phyloP scores from a whole-genome alignment of 345 rosid genomes.

The Syzygium grande region DNA sequence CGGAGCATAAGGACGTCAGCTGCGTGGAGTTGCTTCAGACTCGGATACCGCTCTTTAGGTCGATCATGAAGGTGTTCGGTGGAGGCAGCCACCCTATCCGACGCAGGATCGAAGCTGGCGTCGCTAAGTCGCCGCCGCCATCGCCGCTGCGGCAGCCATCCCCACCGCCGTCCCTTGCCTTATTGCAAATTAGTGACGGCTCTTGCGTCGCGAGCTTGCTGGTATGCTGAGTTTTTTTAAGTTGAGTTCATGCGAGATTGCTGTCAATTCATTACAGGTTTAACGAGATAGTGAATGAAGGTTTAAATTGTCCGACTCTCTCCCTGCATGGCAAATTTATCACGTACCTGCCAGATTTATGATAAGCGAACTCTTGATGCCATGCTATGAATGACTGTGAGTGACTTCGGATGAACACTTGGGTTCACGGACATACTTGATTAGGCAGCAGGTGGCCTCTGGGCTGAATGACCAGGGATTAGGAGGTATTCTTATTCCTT shows the following conservation, averaged over 20 bases:
- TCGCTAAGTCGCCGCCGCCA: conserved; percentile 1
- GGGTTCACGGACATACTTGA: neutral
- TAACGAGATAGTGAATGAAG: neutral
- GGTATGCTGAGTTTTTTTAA: conserved; percentile 22
- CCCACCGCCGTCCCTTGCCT: conserved; percentile 15
- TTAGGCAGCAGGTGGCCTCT: neutral
- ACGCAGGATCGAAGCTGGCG: conserved; percentile 43
- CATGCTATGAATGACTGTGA: neutral
- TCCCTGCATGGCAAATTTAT: neutral
- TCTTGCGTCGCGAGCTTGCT: conserved; percentile 53
- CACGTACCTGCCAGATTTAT: neutral
- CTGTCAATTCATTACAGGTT: neutral
- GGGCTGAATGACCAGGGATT: neutral
- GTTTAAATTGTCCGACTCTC: neutral
- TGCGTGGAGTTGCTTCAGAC: conserved; percentile 66
- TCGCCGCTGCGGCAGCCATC: neutral
- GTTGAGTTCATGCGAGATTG: neutral
- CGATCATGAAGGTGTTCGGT: conserved; percentile 45
- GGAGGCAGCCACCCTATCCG: conserved; percentile 27
- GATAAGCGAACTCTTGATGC: neutral
- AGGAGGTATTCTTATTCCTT: neutral
- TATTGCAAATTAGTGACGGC: conserved; percentile 64
- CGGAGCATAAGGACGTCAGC: conserved; percentile 20
- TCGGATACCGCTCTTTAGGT: conserved; percentile 51
- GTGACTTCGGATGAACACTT: neutral